Evolutionary conservation across 139 green algal genomes (phyloP), one percentile per base, ranked within the genome.

Genomic region (Limnomonas spitsbergensis): DNA sequence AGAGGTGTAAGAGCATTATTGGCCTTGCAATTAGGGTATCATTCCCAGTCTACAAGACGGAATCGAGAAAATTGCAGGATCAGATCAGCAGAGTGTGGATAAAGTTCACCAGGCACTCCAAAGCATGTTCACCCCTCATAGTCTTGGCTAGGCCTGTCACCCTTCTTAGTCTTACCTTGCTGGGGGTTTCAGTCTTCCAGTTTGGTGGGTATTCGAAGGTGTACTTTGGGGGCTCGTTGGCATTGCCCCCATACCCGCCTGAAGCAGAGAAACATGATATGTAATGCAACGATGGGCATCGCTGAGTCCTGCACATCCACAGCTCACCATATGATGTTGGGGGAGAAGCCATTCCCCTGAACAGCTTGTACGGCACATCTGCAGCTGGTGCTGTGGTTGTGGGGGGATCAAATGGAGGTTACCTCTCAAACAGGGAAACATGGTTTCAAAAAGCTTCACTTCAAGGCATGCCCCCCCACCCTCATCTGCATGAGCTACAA

Each of bases 251-350:
- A 75, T 95, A 96, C 24, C 92, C 91, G 29, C 92, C 75, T 80
- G 38, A 52, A 9, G 2, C 66, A 56, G 32, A n/a, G n/a, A n/a
- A n/a, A n/a, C n/a, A n/a, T n/a, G n/a, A n/a, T n/a, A n/a, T n/a
- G n/a, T n/a, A n/a, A n/a, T n/a, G n/a, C n/a, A n/a, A n/a, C n/a
- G n/a, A n/a, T n/a, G n/a, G n/a, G n/a, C n/a, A n/a, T n/a, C n/a
- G n/a, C n/a, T n/a, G n/a, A n/a, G n/a, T n/a, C n/a, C n/a, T n/a
- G n/a, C n/a, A n/a, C n/a, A n/a, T n/a, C n/a, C n/a, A n/a, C n/a
- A n/a, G n/a, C n/a, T n/a, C n/a, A 76, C 76, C 92, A 82, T 97
- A 97, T 38, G 74, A 88, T 6, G 91, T 95, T 40, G 92, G 92
- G 0, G 92, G 92, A 0, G 81, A 82, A 35, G 90, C 91, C 36